Evolutionary conservation across 1,284 basidiomycete genomes (phyloP).

Genomic region (Cutaneotrichosporon daszewskae): DNA sequence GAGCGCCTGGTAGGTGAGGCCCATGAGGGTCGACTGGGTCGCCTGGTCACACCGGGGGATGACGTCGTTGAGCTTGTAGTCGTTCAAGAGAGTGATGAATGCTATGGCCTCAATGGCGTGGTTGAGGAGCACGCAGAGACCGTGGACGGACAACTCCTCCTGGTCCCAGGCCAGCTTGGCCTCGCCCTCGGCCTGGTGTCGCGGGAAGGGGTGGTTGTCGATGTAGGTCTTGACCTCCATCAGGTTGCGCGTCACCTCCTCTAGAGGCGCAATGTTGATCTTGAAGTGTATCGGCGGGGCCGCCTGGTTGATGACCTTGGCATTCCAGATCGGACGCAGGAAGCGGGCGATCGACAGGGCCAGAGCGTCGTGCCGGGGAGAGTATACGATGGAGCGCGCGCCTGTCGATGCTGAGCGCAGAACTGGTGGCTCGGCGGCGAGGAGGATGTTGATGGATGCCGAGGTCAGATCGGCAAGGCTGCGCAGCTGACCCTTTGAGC

Average conservation of each 20-base stretch:
- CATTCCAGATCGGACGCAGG: slow-evolving; percentile 80
- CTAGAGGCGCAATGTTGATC: slow-evolving; percentile 53
- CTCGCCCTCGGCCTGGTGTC: slow-evolving; percentile 39
- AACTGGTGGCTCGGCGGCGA: slow-evolving; percentile 25
- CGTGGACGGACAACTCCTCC: slow-evolving; percentile 39
- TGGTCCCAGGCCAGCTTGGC: slow-evolving; percentile 43
- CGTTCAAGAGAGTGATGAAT: slow-evolving; percentile 84
- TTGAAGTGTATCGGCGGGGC: slow-evolving; percentile 12
- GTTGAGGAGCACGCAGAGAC: slow-evolving; percentile 57
- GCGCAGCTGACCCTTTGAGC: slow-evolving; percentile 15
- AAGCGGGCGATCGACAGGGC: slow-evolving; percentile 80
- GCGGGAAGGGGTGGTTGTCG: slow-evolving; percentile 42
- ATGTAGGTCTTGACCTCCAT: slow-evolving; percentile 69
- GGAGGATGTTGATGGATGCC: slow-evolving; percentile 27
- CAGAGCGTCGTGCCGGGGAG: slow-evolving; percentile 82
- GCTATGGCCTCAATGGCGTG: slow-evolving; percentile 86
- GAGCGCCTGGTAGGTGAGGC: slow-evolving; percentile 75
- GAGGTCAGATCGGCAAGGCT: slow-evolving; percentile 28
- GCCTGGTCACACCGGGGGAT: slow-evolving; percentile 51
- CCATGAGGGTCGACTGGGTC: slow-evolving; percentile 61
- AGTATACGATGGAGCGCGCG: slow-evolving; percentile 57
- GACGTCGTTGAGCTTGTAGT: slow-evolving; percentile 83
- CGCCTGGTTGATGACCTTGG: slow-evolving; percentile 57
- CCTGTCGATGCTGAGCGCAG: slow-evolving; percentile 25
- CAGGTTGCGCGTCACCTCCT: slow-evolving; percentile 70